phyloP scores from a whole-genome alignment of 495 filamentous ascomycete genomes.

The Viridothelium virens region DNA sequence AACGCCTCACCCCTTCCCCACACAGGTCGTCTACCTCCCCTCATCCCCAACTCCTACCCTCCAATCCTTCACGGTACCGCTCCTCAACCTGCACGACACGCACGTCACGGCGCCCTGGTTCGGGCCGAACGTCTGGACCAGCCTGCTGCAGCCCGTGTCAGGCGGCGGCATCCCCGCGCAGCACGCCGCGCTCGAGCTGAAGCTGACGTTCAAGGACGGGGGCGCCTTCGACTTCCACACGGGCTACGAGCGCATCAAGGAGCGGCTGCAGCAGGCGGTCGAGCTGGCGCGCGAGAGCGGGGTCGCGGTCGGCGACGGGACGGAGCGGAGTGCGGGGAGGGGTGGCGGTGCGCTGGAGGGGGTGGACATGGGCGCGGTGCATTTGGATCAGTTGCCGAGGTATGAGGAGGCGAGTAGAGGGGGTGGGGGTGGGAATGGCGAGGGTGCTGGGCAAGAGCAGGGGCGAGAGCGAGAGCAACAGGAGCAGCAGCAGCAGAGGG shows the following conservation, averaged over 20 bases:
- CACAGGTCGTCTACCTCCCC: conserved; percentile 57
- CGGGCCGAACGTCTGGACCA: conserved; percentile 89
- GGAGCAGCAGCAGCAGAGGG: conserved; percentile 18
- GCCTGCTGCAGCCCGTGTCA: conserved; percentile 66
- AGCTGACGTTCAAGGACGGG: conserved; percentile 87
- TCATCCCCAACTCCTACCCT: conserved; percentile 48
- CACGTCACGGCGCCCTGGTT: conserved; percentile 89
- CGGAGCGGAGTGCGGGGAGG: conserved; percentile 21
- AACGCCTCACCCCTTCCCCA: conserved; percentile 6
- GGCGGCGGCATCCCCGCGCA: conserved; percentile 80
- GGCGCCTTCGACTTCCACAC: conserved; percentile 87
- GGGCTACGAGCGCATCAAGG: conserved; percentile 76
- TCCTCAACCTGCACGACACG: conserved; percentile 78
- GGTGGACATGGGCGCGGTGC: conserved; percentile 51
- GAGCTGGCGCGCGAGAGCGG: conserved; percentile 55
- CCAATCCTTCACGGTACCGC: conserved; percentile 81
- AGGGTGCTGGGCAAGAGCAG: conserved; percentile 8
- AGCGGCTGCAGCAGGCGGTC: conserved; percentile 68
- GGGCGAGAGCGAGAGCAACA: conserved; percentile 2
- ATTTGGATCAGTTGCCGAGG: conserved; percentile 77
- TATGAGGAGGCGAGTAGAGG: conserved; percentile 47
- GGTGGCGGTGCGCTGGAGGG: conserved; percentile 41
- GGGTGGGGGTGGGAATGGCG: conserved; percentile 13
- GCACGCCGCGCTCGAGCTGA: conserved; percentile 63
- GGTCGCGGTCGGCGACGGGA: conserved; percentile 28